Evolutionary conservation across 352 stramenopile genomes (phyloP).

Genomic region (Phytophthora chlamydospora): DNA sequence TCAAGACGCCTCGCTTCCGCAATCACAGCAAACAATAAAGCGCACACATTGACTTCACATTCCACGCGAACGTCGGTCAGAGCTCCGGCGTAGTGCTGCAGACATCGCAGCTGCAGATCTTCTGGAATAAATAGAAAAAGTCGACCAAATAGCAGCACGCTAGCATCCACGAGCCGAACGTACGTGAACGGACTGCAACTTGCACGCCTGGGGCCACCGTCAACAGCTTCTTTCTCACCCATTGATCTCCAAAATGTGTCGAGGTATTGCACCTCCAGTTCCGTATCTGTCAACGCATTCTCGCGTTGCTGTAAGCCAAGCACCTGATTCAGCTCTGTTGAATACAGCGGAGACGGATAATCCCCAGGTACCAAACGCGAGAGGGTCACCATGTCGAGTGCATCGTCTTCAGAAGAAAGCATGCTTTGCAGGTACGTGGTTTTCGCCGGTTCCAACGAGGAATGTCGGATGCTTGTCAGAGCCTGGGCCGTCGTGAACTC

Average conservation of each 20-base stretch:
- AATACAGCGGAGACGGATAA: constrained; percentile 67
- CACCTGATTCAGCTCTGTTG: constrained; percentile 79
- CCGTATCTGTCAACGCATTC: constrained; percentile 80
- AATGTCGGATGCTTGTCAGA: constrained; percentile 74
- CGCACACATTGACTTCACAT: constrained; percentile 83
- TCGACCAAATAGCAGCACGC: constrained; percentile 76
- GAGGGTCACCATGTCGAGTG: constrained; percentile 64
- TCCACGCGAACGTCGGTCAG: constrained; percentile 65
- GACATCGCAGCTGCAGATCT: constrained; percentile 81
- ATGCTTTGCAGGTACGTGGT: constrained; percentile 75
- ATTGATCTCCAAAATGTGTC: constrained; percentile 72
- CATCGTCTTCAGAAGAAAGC: constrained; percentile 57
- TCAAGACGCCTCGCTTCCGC: constrained; percentile 52
- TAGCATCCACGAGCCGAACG: constrained; percentile 78
- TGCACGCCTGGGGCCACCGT: constrained; percentile 39
- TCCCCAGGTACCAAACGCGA: constrained; percentile 68
- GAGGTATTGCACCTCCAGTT: constrained; percentile 85
- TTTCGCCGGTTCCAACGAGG: constrained; percentile 52
- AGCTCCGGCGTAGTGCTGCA: constrained; percentile 78
- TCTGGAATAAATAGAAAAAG: constrained; percentile 84
- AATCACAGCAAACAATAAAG: constrained; percentile 73
- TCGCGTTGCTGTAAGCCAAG: constrained; percentile 71
- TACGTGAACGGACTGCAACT: constrained; percentile 82
- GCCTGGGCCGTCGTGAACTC: constrained; percentile 82
- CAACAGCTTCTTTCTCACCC: constrained; percentile 35